Evolutionary conservation across 257 asterid genomes (phyloP).

Genomic region (Penstemon eatonii): DNA sequence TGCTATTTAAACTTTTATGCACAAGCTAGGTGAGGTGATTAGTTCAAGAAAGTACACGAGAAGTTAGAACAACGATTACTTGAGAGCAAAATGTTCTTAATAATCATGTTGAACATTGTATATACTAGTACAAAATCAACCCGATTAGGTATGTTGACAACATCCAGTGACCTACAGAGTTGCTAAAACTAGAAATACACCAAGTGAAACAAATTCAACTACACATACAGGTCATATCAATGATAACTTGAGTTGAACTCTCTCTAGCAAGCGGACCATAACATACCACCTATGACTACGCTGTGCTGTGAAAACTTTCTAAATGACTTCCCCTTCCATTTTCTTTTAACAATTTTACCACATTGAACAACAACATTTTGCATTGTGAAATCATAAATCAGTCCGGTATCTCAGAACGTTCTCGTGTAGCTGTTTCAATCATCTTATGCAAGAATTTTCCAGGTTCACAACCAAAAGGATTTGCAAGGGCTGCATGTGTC

Average conservation of each 20-base stretch:
- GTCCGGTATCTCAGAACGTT: slow-evolving; percentile 63
- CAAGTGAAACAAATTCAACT: slow-evolving; percentile 8
- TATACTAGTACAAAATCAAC: too few relatives aligned
- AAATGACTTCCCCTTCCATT: background rate
- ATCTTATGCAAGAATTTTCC: slow-evolving; percentile 62
- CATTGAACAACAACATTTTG: slow-evolving; percentile 11
- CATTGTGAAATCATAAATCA: slow-evolving; percentile 32
- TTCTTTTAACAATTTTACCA: background rate
- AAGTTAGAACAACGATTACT: too few relatives aligned
- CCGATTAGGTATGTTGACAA: too few relatives aligned
- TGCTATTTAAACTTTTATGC: too few relatives aligned
- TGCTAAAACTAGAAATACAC: slow-evolving; percentile 14
- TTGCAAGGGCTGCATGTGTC: slow-evolving; percentile 80
- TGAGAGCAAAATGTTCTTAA: too few relatives aligned
- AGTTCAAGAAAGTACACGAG: too few relatives aligned
- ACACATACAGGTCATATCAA: slow-evolving; percentile 20
- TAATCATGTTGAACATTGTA: too few relatives aligned
- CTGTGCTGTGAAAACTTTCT: slow-evolving; percentile 2
- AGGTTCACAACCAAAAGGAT: slow-evolving; percentile 60
- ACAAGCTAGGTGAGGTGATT: too few relatives aligned
- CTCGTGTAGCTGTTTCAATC: slow-evolving; percentile 70
- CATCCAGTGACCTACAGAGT: too few relatives aligned
- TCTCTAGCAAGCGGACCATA: slow-evolving; percentile 2
- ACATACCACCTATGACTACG: background rate
- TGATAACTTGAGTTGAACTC: slow-evolving; percentile 21